Conservation (phyloP, 345 rosid genomes). For the Schrenkiella parvula region DNA sequence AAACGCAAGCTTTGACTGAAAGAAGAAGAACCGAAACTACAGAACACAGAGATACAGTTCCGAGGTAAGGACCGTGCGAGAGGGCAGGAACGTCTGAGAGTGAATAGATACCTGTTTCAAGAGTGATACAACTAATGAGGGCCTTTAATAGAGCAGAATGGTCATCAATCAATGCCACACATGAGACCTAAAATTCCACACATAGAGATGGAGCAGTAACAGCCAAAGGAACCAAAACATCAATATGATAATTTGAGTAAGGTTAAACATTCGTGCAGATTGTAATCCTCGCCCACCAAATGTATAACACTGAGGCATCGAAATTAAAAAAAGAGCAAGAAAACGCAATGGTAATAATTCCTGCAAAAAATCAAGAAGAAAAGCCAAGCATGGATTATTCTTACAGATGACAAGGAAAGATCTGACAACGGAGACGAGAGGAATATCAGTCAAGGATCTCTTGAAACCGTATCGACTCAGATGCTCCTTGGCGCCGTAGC, state of each 20-base stretch:
- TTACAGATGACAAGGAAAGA: slow-evolving; percentile 67
- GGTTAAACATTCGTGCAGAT: neutral
- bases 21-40: slow-evolving; percentile 62
- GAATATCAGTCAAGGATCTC: slow-evolving; percentile 72
- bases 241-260: neutral
- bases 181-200: neutral
- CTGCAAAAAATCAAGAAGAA: neutral
- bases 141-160: neutral
- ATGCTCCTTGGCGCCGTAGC: slow-evolving; percentile 59
- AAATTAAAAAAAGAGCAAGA: neutral
- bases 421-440: slow-evolving; percentile 68
- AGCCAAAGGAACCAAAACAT: neutral
- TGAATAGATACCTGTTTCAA: slow-evolving; percentile 62
- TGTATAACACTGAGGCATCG: neutral
- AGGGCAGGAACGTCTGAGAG: slow-evolving; percentile 67
- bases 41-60: slow-evolving; percentile 70
- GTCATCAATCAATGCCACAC: neutral
- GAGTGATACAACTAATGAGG: neutral
- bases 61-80: slow-evolving; percentile 86
- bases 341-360: neutral
- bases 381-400: neutral
- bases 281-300: neutral
- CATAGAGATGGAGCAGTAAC: neutral
- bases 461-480: slow-evolving; percentile 57
- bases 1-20: slow-evolving; percentile 73